These are phyloP conservation scores for Chlorella sp. DNA, from an alignment of 139 green algal species.

Conservation along the genomic window DNA sequence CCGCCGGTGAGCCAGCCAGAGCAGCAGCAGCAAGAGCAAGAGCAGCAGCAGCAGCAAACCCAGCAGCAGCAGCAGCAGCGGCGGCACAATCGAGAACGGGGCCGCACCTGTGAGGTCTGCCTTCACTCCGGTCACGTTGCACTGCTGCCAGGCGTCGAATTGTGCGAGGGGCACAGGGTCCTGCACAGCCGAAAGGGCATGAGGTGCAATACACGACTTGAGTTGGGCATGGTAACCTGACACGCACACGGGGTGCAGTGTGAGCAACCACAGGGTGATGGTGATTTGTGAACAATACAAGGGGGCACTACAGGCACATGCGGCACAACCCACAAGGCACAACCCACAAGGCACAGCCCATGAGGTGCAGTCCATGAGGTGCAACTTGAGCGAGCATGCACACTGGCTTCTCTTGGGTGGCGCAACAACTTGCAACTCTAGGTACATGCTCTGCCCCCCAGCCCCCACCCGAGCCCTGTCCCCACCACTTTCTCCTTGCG, in stretches of 20 bases:
- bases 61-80: neutral
- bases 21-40: too few species aligned
- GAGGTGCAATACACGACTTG: neutral
- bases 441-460: too few species aligned
- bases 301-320: neutral
- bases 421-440: too few species aligned
- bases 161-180: constrained; percentile 2
- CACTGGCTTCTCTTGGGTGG: too few species aligned
- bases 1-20: too few species aligned
- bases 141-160: constrained; percentile 22
- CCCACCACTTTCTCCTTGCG: too few species aligned
- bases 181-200: neutral
- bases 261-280: too few species aligned
- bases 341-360: neutral
- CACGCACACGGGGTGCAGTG: neutral
- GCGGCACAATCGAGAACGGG: too few species aligned
- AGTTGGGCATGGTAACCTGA: neutral
- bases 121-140: constrained; percentile 11
- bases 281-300: neutral
- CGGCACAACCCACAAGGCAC: neutral
- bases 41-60: neutral
- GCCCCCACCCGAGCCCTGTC: too few species aligned
- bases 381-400: too few species aligned
- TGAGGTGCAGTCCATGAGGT: too few species aligned
- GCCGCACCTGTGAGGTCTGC: neutral